Conservation (phyloP, 305 asterid genomes). For the Solanum hybrid region DNA sequence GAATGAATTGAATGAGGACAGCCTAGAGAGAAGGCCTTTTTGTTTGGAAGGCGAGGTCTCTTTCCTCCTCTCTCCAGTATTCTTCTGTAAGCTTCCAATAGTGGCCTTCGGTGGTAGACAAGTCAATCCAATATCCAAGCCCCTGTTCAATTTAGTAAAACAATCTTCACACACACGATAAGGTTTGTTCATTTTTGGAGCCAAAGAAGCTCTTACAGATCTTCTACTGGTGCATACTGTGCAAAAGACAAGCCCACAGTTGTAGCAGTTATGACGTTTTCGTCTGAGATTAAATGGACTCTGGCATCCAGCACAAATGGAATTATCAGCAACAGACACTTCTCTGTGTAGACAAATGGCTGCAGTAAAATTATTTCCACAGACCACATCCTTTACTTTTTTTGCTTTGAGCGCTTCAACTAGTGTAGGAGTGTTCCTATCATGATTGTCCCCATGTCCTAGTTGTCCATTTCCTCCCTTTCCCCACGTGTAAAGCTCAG, state of each 20-base stretch:
- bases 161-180: conserved; percentile 63
- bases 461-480: conserved; percentile 58
- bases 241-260: conserved; percentile 68
- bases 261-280: conserved; percentile 60
- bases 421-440: conserved; percentile 42
- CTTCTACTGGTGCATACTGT: conserved; percentile 44
- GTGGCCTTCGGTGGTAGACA: conserved; percentile 40
- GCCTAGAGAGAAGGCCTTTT: conserved; percentile 30
- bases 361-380: conserved; percentile 60
- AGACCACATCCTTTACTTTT: conserved; percentile 41
- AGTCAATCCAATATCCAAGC: conserved; percentile 21
- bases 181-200: conserved; percentile 42
- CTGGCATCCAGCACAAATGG: conserved; percentile 53
- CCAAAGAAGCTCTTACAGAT: conserved; percentile 58
- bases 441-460: conserved; percentile 59
- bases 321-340: conserved; percentile 29
- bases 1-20: conserved; percentile 51
- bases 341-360: conserved; percentile 47
- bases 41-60: conserved; percentile 18
- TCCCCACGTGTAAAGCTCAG: conserved; percentile 79
- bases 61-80: conserved; percentile 24
- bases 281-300: conserved; percentile 45
- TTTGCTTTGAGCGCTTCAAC: conserved; percentile 50
- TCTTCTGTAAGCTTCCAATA: conserved; percentile 10
- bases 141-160: conserved; percentile 43